Evolutionary conservation across 2,329 filamentous ascomycete species (phyloP), one percentile per base, ranked within the genome.

Genomic region (Zymoseptoria passerinii): DNA sequence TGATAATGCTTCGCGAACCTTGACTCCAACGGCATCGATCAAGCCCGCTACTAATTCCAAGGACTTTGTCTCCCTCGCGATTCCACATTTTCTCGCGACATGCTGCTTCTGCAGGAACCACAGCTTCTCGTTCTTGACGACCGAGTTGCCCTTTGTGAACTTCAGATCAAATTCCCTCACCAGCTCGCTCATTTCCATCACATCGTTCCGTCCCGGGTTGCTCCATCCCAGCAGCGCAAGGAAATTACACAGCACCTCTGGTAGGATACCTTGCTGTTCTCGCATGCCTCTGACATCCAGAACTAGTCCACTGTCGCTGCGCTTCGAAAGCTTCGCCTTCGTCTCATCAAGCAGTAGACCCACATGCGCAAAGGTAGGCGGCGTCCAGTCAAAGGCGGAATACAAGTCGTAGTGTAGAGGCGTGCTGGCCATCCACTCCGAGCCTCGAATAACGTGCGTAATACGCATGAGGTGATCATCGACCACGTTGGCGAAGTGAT

Each of bases 391-490:
- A 54, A 80, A 80, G 0, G 78, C 78, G 8, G 72, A 63, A 66
- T 80, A 80, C 64, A 80, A 72, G 40, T 81, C 81, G 58, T 87
- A 76, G 70, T 89, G 86, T 70, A 88, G 89, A 0, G 92, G 91
- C 0, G 94, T 97, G 0, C 92, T 96, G 35, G 92, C 84, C 76
- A 99, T 88, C 94, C 94, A 99, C 81, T 99, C 94, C 80, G 88
- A 87, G 55, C 92, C 94, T 49, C 94, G 86, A 59, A 99, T 89
- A 13, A 99, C 94, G 73, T 97, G 92, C 0, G 92, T 96, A 65
- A 99, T 95, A 60, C 89, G 78, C 94, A 99, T 99, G 60, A 88
- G 79, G 72, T 96, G 90, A 69, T 99, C 94, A 70, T 99, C 94
- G 4, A 99, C 87, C 8, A 99, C 92, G 69, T 97, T 99, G 4